Percentiles rank a stretch among this genome's conserved stretches.
These are phyloP conservation scores for Ogataea henricii DNA, from an alignment of 805 yeast species.

Conservation along the genomic window DNA sequence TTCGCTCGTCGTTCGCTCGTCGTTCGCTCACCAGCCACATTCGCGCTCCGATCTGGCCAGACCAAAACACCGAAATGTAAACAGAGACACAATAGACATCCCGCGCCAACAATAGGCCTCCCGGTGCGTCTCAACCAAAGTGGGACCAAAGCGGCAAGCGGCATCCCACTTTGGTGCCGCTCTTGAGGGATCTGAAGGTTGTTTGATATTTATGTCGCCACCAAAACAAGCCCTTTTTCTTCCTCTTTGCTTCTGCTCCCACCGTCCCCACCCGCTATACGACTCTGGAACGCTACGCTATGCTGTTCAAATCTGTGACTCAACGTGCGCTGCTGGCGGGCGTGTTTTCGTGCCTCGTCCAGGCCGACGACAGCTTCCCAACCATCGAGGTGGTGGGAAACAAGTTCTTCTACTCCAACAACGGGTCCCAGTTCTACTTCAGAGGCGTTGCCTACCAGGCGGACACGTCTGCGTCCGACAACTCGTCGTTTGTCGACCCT, in stretches of 20 bases:
- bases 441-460: constrained; percentile 82
- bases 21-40: neutral
- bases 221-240: neutral
- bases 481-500: constrained; percentile 62
- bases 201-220: neutral
- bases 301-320: constrained; percentile 40
- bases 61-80: constrained; percentile 1
- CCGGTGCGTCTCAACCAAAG: neutral
- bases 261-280: neutral
- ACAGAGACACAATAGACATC: neutral
- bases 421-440: constrained; percentile 77
- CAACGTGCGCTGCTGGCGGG: constrained; percentile 31
- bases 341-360: constrained; percentile 22
- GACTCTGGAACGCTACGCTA: constrained; percentile 7
- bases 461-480: constrained; percentile 55
- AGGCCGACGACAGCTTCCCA: constrained; percentile 50
- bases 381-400: constrained; percentile 73
- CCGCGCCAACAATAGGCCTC: neutral
- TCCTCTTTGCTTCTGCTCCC: neutral
- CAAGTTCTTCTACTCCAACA: constrained; percentile 74
- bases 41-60: constrained; percentile 1
- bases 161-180: neutral
- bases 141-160: neutral
- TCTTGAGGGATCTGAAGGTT: neutral
- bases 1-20: neutral